Percentiles rank a stretch among this genome's conserved stretches.
These are phyloP conservation scores for Ramaria sp. DNA, from an alignment of 768 basidiomycete species.

Conservation along the genomic window DNA sequence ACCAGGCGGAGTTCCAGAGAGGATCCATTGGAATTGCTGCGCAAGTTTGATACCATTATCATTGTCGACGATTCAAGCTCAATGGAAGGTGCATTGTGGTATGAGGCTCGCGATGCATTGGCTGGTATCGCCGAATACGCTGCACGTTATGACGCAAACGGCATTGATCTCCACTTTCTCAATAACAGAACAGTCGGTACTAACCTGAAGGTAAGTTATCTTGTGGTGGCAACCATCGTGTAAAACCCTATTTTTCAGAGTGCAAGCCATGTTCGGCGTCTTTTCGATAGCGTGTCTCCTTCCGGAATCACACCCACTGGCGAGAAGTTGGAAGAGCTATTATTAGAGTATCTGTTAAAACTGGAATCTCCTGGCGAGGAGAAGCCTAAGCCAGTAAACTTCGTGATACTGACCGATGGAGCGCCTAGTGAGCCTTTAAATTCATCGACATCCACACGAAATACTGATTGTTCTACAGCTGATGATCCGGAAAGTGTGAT, in stretches of 20 bases:
- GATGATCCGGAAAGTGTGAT: constrained; percentile 19
- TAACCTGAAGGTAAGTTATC: constrained; percentile 27
- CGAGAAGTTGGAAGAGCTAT: constrained; percentile 27
- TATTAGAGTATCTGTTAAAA: constrained; percentile 27
- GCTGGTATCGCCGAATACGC: constrained; percentile 38
- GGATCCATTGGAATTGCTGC: constrained; percentile 3
- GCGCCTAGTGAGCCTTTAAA: constrained; percentile 32
- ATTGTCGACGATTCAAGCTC: constrained; percentile 53
- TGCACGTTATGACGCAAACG: constrained; percentile 40
- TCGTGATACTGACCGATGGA: constrained; percentile 56
- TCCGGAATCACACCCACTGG: constrained; percentile 36
- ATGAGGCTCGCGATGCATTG: constrained; percentile 37
- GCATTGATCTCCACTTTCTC: constrained; percentile 54
- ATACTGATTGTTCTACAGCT: constrained; percentile 5
- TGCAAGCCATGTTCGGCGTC: constrained; percentile 22
- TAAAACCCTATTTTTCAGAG: constrained; percentile 21
- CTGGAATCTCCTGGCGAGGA: constrained; percentile 21
- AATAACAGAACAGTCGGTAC: constrained; percentile 26
- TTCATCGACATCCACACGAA: neutral
- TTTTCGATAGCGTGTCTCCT: constrained; percentile 36
- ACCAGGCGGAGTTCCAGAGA: neutral
- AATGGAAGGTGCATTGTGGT: constrained; percentile 40
- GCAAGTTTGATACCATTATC: constrained; percentile 44
- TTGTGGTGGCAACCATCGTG: neutral
- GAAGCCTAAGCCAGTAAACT: constrained; percentile 43